Evolutionary conservation across 1,284 basidiomycete species (phyloP).

Genomic region (Fomitopsis schrenkii): DNA sequence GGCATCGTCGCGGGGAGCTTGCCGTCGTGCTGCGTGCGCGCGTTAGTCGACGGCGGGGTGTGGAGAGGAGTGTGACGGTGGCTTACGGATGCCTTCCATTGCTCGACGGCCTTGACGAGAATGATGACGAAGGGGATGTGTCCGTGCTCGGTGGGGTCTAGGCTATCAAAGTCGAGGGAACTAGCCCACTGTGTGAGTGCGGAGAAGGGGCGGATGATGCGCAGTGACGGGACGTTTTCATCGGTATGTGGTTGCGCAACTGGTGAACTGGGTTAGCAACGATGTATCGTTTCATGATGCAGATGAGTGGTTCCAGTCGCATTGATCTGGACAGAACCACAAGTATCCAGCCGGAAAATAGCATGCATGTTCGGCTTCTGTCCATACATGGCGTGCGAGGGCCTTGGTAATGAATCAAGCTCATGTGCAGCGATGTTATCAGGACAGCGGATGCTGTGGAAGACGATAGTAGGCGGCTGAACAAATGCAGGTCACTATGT

Average conservation of each 20-base stretch:
- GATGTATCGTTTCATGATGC: neutral
- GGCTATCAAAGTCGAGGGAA: slow-evolving; percentile 64
- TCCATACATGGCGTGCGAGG: too few species aligned
- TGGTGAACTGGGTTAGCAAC: slow-evolving; percentile 5
- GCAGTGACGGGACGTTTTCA: slow-evolving; percentile 68
- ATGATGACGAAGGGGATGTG: slow-evolving; percentile 89
- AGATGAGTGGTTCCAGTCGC: neutral
- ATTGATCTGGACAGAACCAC: neutral
- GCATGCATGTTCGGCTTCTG: too few species aligned
- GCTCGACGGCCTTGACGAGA: slow-evolving; percentile 76
- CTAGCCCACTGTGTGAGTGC: slow-evolving; percentile 70
- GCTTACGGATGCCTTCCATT: slow-evolving; percentile 73
- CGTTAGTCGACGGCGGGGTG: neutral
- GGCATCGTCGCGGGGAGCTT: slow-evolving; percentile 56
- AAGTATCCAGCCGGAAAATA: too few species aligned
- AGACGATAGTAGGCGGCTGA: too few species aligned
- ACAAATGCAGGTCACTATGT: too few species aligned
- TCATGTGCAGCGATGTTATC: neutral
- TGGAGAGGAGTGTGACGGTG: neutral
- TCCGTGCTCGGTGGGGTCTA: slow-evolving; percentile 84
- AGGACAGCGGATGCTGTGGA: too few species aligned
- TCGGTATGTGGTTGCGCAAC: slow-evolving; percentile 25
- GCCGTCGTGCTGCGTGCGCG: slow-evolving; percentile 52
- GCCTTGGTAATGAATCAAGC: too few species aligned
- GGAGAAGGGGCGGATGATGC: slow-evolving; percentile 88